phyloP scores from a whole-genome alignment of 257 asterid species.

The Linderniella brevidens region DNA sequence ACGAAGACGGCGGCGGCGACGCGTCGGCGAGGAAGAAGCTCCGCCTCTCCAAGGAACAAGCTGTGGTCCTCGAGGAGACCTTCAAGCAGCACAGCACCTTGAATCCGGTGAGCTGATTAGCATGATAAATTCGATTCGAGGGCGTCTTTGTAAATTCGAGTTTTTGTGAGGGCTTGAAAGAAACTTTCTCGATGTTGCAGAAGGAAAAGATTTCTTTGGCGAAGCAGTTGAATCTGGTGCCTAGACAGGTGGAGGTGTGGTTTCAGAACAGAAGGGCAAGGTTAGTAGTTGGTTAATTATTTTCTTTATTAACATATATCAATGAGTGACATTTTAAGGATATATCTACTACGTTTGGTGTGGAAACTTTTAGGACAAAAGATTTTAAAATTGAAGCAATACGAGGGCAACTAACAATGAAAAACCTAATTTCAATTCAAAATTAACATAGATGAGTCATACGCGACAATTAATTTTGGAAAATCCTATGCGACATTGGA shows the following conservation, averaged over 20 bases:
- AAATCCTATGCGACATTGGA: too few species aligned
- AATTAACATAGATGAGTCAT: too few species aligned
- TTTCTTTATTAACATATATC: conserved; percentile 11
- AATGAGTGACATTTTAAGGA: too few species aligned
- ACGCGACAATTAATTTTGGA: too few species aligned
- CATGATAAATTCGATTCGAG: neutral
- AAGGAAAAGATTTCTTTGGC: conserved; percentile 85
- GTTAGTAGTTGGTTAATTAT: conserved; percentile 15
- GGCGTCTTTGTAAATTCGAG: too few species aligned
- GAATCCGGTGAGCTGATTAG: conserved; percentile 52
- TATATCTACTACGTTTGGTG: too few species aligned
- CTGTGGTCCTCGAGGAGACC: conserved; percentile 51
- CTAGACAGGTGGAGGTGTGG: conserved; percentile 99
- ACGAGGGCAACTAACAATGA: too few species aligned
- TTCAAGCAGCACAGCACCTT: conserved; percentile 59
- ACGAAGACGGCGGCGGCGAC: conserved; percentile 24
- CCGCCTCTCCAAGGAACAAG: conserved; percentile 53
- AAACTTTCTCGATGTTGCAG: conserved; percentile 20
- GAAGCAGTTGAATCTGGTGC: conserved; percentile 64
- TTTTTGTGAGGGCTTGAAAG: neutral
- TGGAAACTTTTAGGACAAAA: too few species aligned
- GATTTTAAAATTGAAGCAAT: too few species aligned
- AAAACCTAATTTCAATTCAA: too few species aligned
- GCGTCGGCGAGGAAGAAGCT: conserved; percentile 49
- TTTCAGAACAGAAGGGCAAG: conserved; percentile 98